These are phyloP conservation scores for Gypsophila paniculata DNA, from an alignment of 179 eudicot genomes.

Conservation along the genomic window DNA sequence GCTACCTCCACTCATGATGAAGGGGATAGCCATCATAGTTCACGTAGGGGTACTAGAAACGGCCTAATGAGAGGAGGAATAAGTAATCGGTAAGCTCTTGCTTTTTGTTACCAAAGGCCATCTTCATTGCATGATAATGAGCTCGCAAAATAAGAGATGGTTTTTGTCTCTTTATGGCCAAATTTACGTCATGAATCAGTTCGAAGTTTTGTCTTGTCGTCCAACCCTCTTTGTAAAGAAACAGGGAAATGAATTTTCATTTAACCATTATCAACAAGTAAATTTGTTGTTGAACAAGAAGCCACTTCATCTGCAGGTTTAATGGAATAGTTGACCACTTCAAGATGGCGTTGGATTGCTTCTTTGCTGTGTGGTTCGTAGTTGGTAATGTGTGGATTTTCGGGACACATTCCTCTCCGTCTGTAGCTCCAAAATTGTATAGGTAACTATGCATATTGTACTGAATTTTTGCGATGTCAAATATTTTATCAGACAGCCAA, in stretches of 20 bases:
- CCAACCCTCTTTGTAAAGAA: too few relatives aligned
- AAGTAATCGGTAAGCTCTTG: constrained; percentile 30
- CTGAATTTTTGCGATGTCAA: not conserved
- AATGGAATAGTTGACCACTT: constrained; percentile 52
- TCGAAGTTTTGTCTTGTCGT: too few relatives aligned
- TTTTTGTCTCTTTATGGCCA: too few relatives aligned
- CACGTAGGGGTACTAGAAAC: constrained; percentile 30
- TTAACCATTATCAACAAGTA: not conserved
- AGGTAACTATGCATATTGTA: constrained; percentile 38
- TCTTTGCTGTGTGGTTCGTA: constrained; percentile 85
- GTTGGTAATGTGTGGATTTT: constrained; percentile 82
- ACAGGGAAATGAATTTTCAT: not conserved
- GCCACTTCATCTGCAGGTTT: constrained; percentile 35
- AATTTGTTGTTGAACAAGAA: constrained; percentile 10
- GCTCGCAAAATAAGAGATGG: too few relatives aligned
- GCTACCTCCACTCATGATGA: constrained; percentile 28
- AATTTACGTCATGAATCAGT: too few relatives aligned
- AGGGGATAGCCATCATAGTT: constrained; percentile 32
- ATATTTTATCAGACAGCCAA: constrained; percentile 6
- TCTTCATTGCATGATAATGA: too few relatives aligned
- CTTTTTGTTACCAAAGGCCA: not conserved
- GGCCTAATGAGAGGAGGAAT: constrained; percentile 29
- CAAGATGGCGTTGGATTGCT: constrained; percentile 75
- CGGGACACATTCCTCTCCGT: constrained; percentile 66
- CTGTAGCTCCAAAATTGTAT: constrained; percentile 74